Percentiles rank a stretch among this genome's conserved stretches.
These are phyloP conservation scores for Ilex paraguariensis DNA, from an alignment of 305 asterid genomes.

Conservation along the genomic window DNA sequence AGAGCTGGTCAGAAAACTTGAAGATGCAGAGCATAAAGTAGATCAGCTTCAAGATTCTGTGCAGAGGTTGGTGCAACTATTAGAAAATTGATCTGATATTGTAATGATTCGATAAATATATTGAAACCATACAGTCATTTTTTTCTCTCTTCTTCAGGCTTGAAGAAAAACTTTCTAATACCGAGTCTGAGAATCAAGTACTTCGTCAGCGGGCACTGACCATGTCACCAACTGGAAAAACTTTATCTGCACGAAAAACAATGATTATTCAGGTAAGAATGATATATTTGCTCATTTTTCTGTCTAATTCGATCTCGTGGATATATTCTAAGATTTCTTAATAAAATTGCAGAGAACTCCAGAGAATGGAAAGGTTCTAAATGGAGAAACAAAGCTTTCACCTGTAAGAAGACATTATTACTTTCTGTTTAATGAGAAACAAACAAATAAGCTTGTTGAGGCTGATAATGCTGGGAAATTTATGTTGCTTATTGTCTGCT, in stretches of 20 bases:
- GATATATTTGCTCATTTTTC: constrained; percentile 11
- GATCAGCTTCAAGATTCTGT: constrained; percentile 83
- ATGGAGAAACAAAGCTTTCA: constrained; percentile 61
- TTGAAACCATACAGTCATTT: not conserved
- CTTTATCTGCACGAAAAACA: constrained; percentile 71
- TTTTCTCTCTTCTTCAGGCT: constrained; percentile 42
- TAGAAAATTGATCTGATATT: no score
- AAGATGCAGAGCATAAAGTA: constrained; percentile 62
- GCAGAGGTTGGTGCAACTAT: constrained; percentile 54
- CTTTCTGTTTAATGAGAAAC: not conserved
- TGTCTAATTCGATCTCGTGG: constrained; percentile 10
- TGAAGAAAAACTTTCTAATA: constrained; percentile 92
- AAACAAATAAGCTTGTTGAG: not conserved
- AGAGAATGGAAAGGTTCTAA: constrained; percentile 65
- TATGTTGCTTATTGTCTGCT: constrained; percentile 16
- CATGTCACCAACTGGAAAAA: constrained; percentile 93
- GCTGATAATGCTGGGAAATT: not conserved
- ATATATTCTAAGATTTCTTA: constrained; percentile 25
- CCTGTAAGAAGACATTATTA: constrained; percentile 45
- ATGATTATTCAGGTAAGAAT: constrained; percentile 67
- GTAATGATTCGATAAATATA: no score
- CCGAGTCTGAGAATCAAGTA: constrained; percentile 97
- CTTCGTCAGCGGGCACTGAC: constrained; percentile 96
- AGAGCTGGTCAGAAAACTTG: constrained; percentile 60
- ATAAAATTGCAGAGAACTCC: constrained; percentile 76